Base-by-base conservation (phyloP, 2,329 filamentous ascomycete genomes). In the Cytospora piceae region DNA sequence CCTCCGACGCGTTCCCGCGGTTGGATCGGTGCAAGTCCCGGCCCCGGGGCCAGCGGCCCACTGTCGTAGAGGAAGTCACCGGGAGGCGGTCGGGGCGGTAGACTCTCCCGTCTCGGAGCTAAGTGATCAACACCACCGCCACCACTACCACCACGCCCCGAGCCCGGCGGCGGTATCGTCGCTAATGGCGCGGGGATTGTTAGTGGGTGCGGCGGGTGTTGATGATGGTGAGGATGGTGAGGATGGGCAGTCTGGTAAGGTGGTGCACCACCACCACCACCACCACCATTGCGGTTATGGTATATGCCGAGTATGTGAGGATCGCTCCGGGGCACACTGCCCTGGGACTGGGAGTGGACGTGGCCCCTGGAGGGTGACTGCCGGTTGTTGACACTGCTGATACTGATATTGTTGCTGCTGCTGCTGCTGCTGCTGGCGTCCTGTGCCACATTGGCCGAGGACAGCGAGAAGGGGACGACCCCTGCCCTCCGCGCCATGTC, bases 401-500 rank as follows among this genome's bases (percentile, higher is more conserved):
- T 75, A 72, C 31, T 53, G 65, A 74, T 76, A 73, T 67, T 60
- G 71, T 58, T 69, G 65, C 69, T 76, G 77, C 77, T 66, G 71
- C 75, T 70, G 78, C 68, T 75, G 79, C 42, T 69, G 68, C 15
- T 69, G 69, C 55, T 70, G 54, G 67, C 64, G 22, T 67, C 66
- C 29, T 61, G 61, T 46, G 51, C 58, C 54, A 70, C 71, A 68
- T 85, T 83, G 69, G 84, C 81, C 60, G 81, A 83, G 17, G 88
- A 87, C 34, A 92, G 81, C 3, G 89, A 87, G 77, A 97, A 97
- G 1, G 94, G 93, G 9, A 91, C 89, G 46, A 95, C 93, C 54
- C 95, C 95, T 52, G 94, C 94, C 66, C 94, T 90, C 68, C 91
- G 87, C 57, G 94, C 94, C 93, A 99, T 98, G 72, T 98, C 95